Conservation (phyloP, 768 basidiomycete species). For the Leccinellum luteum region DNA sequence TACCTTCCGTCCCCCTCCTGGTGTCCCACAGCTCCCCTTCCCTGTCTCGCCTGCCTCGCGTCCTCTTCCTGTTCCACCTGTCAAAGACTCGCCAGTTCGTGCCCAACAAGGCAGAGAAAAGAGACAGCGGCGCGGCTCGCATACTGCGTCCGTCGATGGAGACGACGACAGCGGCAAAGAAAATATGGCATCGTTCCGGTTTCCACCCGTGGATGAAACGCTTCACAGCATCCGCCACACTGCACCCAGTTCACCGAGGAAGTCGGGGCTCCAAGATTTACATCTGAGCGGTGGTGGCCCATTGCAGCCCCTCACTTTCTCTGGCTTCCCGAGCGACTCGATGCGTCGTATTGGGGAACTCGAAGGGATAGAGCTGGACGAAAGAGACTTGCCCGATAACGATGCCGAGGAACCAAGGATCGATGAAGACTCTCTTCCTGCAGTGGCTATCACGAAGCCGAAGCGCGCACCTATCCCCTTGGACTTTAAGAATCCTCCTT, state of each 20-base stretch:
- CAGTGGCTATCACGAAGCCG: constrained; percentile 29
- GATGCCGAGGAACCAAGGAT: constrained; percentile 11
- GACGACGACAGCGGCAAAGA: constrained; percentile 53
- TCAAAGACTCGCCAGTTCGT: constrained; percentile 22
- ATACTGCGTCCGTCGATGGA: constrained; percentile 30
- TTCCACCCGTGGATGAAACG: constrained; percentile 56
- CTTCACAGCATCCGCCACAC: constrained; percentile 49
- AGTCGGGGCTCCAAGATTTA: constrained; percentile 25
- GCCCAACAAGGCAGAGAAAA: constrained; percentile 75
- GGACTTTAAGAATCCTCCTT: constrained; percentile 69
- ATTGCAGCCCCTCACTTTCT: constrained; percentile 57
- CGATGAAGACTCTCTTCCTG: constrained; percentile 16
- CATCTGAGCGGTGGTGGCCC: constrained; percentile 18
- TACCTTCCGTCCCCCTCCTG: constrained; percentile 71
- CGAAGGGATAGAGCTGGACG: constrained; percentile 9
- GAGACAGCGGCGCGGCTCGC: constrained; percentile 60
- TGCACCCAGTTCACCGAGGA: constrained; percentile 39
- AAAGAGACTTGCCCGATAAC: constrained; percentile 7
- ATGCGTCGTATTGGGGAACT: constrained; percentile 20
- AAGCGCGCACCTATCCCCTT: constrained; percentile 75
- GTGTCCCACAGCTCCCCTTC: constrained; percentile 54
- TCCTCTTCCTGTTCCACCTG: constrained; percentile 40
- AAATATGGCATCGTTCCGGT: constrained; percentile 73
- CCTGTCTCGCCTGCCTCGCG: constrained; percentile 32
- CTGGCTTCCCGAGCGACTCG: constrained; percentile 51